phyloP scores from a whole-genome alignment of 2,329 filamentous ascomycete species.

The Gliomastix tumulicola region DNA sequence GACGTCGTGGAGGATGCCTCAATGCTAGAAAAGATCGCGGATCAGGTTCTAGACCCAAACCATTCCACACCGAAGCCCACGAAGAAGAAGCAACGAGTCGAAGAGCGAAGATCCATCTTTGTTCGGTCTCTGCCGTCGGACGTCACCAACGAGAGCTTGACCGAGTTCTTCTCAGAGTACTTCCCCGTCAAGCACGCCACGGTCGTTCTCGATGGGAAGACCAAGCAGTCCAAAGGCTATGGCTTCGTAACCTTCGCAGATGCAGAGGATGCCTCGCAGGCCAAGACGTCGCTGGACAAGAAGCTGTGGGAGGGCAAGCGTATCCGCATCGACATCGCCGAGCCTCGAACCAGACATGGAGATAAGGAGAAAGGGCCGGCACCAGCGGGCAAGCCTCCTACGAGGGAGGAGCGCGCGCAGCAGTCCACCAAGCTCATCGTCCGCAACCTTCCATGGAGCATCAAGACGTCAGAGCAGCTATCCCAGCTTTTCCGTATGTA shows the following conservation, averaged over 20 bases:
- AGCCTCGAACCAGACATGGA: conserved; percentile 62
- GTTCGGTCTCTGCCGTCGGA: conserved; percentile 76
- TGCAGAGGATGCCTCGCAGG: conserved; percentile 78
- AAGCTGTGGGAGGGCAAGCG: conserved; percentile 71
- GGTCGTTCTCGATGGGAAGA: conserved; percentile 80
- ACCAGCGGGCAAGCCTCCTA: conserved; percentile 40
- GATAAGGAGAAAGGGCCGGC: conserved; percentile 27
- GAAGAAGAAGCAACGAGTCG: conserved; percentile 50
- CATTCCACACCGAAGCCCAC: conserved; percentile 18
- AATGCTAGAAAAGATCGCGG: conserved; percentile 6
- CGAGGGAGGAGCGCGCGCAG: conserved; percentile 51
- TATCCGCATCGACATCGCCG: conserved; percentile 80
- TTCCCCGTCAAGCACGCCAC: conserved; percentile 94
- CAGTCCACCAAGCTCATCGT: conserved; percentile 75
- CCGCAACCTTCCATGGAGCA: conserved; percentile 91
- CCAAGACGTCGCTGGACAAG: conserved; percentile 75
- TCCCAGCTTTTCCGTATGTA: conserved; percentile 74
- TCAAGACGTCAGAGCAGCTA: conserved; percentile 80
- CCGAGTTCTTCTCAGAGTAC: conserved; percentile 86
- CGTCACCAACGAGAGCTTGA: conserved; percentile 75
- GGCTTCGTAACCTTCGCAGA: conserved; percentile 98
- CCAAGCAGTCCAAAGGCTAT: conserved; percentile 84
- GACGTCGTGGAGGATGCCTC: conserved; percentile 10
- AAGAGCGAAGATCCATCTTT: conserved; percentile 71
- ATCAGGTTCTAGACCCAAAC: conserved; percentile 20